phyloP scores from a whole-genome alignment of 768 basidiomycete genomes.

The Suillus subluteus region DNA sequence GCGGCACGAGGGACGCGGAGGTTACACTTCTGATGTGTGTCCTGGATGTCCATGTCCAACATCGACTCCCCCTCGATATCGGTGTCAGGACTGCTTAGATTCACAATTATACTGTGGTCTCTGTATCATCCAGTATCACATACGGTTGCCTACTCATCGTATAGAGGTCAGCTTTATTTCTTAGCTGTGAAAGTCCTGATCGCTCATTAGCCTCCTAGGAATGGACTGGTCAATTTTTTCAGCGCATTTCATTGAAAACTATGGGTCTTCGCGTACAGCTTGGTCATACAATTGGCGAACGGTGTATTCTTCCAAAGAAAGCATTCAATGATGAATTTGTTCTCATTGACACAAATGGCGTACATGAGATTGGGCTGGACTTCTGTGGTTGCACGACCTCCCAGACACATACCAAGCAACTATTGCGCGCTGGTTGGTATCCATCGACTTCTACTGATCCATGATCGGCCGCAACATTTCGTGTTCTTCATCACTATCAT shows the following conservation, averaged over 20 bases:
- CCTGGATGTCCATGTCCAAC: not conserved
- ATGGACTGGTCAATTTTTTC: constrained; percentile 26
- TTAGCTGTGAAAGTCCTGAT: not conserved
- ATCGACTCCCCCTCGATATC: not conserved
- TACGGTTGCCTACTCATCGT: constrained; percentile 16
- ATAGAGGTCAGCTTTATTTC: constrained; percentile 17
- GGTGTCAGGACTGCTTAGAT: constrained; percentile 21
- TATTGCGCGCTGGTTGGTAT: constrained; percentile 34
- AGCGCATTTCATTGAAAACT: constrained; percentile 17
- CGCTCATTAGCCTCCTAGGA: constrained; percentile 1
- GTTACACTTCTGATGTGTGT: not conserved
- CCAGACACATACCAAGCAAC: constrained; percentile 30
- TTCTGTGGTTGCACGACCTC: constrained; percentile 34
- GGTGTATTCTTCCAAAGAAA: constrained; percentile 19
- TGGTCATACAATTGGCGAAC: constrained; percentile 20
- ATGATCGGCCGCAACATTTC: constrained; percentile 34
- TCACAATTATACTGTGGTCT: constrained; percentile 6
- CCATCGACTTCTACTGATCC: constrained; percentile 36
- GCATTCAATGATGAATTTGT: constrained; percentile 27
- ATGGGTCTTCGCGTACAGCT: constrained; percentile 30
- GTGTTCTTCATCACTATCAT: constrained; percentile 35
- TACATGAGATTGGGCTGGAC: constrained; percentile 32
- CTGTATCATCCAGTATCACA: constrained; percentile 19
- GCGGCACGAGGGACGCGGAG: constrained; percentile 15
- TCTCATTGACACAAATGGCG: constrained; percentile 26